These are phyloP conservation scores for Dissophora ornata DNA, from an alignment of 192 early-diverging fungal species.

Conservation along the genomic window DNA sequence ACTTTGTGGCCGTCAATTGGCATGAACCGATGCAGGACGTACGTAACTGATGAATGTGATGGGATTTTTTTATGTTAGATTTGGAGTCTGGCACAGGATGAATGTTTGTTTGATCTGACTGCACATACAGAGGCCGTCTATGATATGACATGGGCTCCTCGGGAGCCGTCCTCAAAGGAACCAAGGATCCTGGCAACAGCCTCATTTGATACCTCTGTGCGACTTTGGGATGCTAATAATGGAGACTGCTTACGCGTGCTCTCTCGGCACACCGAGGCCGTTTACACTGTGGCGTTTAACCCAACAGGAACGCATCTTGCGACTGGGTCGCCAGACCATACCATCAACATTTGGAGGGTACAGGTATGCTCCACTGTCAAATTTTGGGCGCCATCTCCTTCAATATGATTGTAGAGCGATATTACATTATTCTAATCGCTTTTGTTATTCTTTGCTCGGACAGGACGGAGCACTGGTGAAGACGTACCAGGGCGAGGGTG, in stretches of 20 bases:
- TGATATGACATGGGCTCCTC: slow-evolving; percentile 86
- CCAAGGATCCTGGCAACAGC: slow-evolving; percentile 74
- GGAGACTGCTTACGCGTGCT: slow-evolving; percentile 75
- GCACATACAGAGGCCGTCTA: slow-evolving; percentile 85
- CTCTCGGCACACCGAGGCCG: slow-evolving; percentile 74
- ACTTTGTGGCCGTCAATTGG: too few relatives aligned
- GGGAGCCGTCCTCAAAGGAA: slow-evolving; percentile 50
- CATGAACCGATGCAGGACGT: too few relatives aligned
- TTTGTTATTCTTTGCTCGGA: too few relatives aligned
- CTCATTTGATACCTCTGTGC: slow-evolving; percentile 84
- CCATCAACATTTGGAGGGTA: slow-evolving; percentile 80
- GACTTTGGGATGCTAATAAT: slow-evolving; percentile 86
- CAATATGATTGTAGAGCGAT: too few relatives aligned
- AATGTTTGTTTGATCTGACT: slow-evolving; percentile 67
- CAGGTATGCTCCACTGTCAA: too few relatives aligned
- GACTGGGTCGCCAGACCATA: slow-evolving; percentile 80
- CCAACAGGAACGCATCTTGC: slow-evolving; percentile 80
- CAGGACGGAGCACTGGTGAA: slow-evolving; percentile 65
- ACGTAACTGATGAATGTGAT: too few relatives aligned
- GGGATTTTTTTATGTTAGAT: too few relatives aligned
- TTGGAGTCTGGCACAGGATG: slow-evolving; percentile 74
- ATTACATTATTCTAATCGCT: too few relatives aligned
- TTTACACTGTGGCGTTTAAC: slow-evolving; percentile 81
- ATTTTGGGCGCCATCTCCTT: too few relatives aligned
- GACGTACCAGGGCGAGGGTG: slow-evolving; percentile 65